A percentile compares a stretch with the other conserved stretches of the same genome.
Evolutionary conservation across 768 basidiomycete species (phyloP).

Genomic region (Mycena rosella): DNA sequence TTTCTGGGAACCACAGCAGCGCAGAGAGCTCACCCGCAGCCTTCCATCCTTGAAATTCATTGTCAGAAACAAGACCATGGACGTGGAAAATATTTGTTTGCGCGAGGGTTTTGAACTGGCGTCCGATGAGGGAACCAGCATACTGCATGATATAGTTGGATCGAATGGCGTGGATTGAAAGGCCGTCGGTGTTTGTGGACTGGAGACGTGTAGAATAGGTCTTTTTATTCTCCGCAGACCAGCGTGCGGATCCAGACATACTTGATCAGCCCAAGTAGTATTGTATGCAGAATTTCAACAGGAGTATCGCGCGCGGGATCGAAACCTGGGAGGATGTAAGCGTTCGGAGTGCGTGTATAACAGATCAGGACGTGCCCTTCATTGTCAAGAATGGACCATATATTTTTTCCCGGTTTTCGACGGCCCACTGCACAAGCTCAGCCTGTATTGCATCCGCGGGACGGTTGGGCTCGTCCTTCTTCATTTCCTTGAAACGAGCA

Average conservation of each 20-base stretch:
- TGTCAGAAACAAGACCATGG: too few species aligned
- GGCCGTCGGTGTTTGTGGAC: background rate
- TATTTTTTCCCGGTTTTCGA: background rate
- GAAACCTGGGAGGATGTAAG: constrained; percentile 38
- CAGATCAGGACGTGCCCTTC: background rate
- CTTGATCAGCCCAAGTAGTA: constrained; percentile 47
- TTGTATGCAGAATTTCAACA: constrained; percentile 21
- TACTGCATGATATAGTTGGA: constrained; percentile 1
- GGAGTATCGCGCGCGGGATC: constrained; percentile 38
- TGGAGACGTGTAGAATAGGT: too few species aligned
- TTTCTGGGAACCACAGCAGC: background rate
- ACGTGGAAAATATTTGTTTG: too few species aligned
- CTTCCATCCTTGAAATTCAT: background rate
- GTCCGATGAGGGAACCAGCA: background rate
- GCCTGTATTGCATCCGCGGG: background rate
- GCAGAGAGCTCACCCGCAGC: background rate
- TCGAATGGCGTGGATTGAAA: background rate
- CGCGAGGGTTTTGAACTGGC: too few species aligned
- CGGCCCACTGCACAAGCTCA: background rate
- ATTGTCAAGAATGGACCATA: background rate
- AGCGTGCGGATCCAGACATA: constrained; percentile 50
- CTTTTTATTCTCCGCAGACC: too few species aligned
- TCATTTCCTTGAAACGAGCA: constrained; percentile 36
- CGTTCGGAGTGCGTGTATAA: too few species aligned
- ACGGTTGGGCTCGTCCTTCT: background rate